These are phyloP conservation scores for Letharia lupina DNA, from an alignment of 495 filamentous ascomycete species.

Conservation along the genomic window DNA sequence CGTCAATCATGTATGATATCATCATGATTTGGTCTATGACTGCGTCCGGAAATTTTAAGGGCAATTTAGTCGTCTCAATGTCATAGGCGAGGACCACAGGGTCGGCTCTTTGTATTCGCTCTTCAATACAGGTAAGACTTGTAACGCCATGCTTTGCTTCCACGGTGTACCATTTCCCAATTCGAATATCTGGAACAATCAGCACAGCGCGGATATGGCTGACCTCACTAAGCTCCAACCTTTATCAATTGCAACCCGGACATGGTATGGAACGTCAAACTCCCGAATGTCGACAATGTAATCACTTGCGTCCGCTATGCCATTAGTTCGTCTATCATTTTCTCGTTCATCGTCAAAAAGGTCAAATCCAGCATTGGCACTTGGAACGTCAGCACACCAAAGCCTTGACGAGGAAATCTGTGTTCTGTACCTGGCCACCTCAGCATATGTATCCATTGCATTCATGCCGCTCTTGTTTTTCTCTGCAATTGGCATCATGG, in stretches of 20 bases:
- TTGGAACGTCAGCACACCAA: constrained; percentile 34
- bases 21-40: constrained; percentile 98
- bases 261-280: constrained; percentile 98
- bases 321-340: constrained; percentile 76
- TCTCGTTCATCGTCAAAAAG: constrained; percentile 88
- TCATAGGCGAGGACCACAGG: constrained; percentile 95
- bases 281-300: constrained; percentile 98
- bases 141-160: constrained; percentile 87
- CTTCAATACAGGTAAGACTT: constrained; percentile 74
- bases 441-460: constrained; percentile 96
- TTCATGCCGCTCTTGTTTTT: constrained; percentile 92
- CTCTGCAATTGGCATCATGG: constrained; percentile 84
- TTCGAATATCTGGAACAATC: constrained; percentile 64
- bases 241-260: constrained; percentile 94
- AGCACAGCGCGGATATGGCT: constrained; percentile 13
- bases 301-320: constrained; percentile 84
- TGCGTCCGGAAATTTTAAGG: constrained; percentile 96
- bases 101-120: constrained; percentile 79
- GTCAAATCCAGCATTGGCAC: constrained; percentile 82
- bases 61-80: constrained; percentile 96
- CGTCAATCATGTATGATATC: constrained; percentile 99
- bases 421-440: constrained; percentile 71
- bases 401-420: neutral
- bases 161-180: constrained; percentile 95
- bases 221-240: constrained; percentile 39